Evolutionary conservation across 768 basidiomycete species (phyloP), one percentile per base, ranked within the genome.

Genomic region (Psilocybe sp.): DNA sequence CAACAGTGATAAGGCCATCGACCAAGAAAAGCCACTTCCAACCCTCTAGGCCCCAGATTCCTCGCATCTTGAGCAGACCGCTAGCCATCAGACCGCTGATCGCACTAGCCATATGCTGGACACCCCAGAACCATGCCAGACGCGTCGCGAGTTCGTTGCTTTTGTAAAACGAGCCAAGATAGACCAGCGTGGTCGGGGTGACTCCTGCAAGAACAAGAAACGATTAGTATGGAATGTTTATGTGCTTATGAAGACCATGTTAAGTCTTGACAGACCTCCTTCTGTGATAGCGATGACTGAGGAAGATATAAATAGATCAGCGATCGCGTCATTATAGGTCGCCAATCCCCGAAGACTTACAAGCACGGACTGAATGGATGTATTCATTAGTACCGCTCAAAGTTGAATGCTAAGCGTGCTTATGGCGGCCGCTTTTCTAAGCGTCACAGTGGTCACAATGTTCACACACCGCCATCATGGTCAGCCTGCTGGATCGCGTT

Each of bases 1-100:
- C 44, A 2, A 73, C 52, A 0, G 71, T 73, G 35, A 72, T 69
- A 40, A 69, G 56, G 2, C 72, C 72, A 46, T 73, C 70, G 13
- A 73, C 67, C 11, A 73, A 45, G 49, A 71, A 73, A 5, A 73
- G 50, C 72, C 71, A 73, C 50, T 72, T 72, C 72, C 72, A 73
- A 1, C 72, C 72, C 44, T 69, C 66, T 13, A 73, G 52, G 12
- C 71, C 71, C 0, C 51, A 57, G 1, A 63, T 50, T 14, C 71
- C 72, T 5, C 68, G 59, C n/a, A 73, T 44, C 44, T 68, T 68
- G 3, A 73, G 60, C 5, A 73, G 60, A 2, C 70, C 72, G 42
- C 69, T 70, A 0, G 72, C 70, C 70, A 73, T 71, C 4, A 73
- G 60, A 13, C 71, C 72, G 53, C 71, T 72, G 10, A 68, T 64